Evolutionary conservation across 129 eudicot genomes (phyloP), one percentile per base, ranked within the genome.

Genomic region (Flaveria linearis): DNA sequence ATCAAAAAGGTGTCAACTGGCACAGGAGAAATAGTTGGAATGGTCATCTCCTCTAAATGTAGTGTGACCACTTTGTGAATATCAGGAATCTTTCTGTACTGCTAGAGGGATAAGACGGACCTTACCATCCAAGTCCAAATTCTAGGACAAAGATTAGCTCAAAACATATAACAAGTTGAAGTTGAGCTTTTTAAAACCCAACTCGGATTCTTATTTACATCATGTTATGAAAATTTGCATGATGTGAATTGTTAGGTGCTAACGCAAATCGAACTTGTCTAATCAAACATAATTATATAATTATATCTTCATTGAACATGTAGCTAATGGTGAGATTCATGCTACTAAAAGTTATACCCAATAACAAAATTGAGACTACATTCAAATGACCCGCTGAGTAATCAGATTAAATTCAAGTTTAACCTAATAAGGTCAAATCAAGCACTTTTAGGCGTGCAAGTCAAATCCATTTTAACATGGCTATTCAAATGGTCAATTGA

Each of bases 301-400:
- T 26, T 62, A 62, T 62, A 26, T 28, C 41, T 26, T 62, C 18
- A 62, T 36, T 64, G 50, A 39, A 65, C 14, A 16, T 36, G 9
- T 15, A 65, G 39, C 49, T 33, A 65, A 65, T 65, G 49, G 16
- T 33, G 49, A 65, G 49, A 65, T 33, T 65, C 13, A 65, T 28
- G 69, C 14, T 64, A 30, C 46, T 28, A 28, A 30, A 63, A 64
- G 47, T 22, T 33, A 30, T 30, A 30, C 16, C 20, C 46, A 17
- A 39, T 3, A 65, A 39, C 8, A 12, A 65, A 33, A 16, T 65
- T n/a, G 43, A 62, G 88, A 67, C 74, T 53, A 78, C 62, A 78
- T 46, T 8, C 8, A 36, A 33, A 36, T 65, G 26, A 17, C 70
- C 49, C 70, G 15, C 69, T 64, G 0, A 30, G 25, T 46, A 30